These are phyloP conservation scores for Zygoascus meyerae DNA, from an alignment of 1,139 yeast species.

Conservation along the genomic window DNA sequence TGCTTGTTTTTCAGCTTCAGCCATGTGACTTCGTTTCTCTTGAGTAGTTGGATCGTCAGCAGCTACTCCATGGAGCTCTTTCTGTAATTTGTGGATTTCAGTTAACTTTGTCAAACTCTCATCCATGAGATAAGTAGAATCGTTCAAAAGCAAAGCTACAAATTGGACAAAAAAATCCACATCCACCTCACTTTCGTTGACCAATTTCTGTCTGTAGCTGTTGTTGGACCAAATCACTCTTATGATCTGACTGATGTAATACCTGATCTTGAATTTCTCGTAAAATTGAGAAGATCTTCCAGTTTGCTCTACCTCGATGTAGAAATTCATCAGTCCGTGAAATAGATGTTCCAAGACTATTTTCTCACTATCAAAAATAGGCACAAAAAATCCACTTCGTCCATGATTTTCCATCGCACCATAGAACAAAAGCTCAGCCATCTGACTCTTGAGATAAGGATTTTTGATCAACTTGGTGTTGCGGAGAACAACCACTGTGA, in stretches of 20 bases:
- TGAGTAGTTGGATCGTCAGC: constrained; percentile 24
- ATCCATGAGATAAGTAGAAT: constrained; percentile 84
- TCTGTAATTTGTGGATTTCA: constrained; percentile 69
- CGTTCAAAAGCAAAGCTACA: constrained; percentile 92
- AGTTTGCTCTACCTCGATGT: constrained; percentile 92
- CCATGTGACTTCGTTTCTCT: constrained; percentile 53
- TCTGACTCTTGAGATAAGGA: constrained; percentile 84
- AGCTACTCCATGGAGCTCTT: constrained; percentile 38
- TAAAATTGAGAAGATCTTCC: constrained; percentile 94
- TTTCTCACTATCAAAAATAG: constrained; percentile 57
- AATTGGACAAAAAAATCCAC: constrained; percentile 84
- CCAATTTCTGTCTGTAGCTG: constrained; percentile 60
- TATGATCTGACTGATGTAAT: constrained; percentile 74
- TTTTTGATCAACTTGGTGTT: constrained; percentile 84
- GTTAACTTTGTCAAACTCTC: constrained; percentile 79
- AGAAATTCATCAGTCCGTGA: constrained; percentile 79
- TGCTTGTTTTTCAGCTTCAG: constrained; percentile 68
- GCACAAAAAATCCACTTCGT: constrained; percentile 65
- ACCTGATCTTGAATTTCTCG: constrained; percentile 90
- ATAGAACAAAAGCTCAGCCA: constrained; percentile 72
- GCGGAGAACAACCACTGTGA: constrained; percentile 66
- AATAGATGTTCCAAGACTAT: constrained; percentile 61
- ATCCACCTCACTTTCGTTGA: constrained; percentile 52
- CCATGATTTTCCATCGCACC: constrained; percentile 58
- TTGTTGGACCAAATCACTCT: constrained; percentile 79